Evolutionary conservation across 1,139 yeast genomes (phyloP).

Genomic region (Saccharomyces hybrid): DNA sequence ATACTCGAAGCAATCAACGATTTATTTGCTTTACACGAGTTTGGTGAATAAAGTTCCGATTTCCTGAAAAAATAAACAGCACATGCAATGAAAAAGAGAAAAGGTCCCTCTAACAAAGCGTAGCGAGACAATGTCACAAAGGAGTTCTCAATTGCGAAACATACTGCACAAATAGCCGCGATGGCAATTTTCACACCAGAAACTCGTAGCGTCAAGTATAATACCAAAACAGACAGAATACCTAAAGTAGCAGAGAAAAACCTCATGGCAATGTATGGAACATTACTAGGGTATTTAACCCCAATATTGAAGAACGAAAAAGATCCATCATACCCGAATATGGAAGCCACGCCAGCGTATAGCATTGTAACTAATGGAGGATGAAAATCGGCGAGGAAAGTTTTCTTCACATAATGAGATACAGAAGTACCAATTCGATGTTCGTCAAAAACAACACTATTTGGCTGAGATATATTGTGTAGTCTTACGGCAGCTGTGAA

Average conservation of each 20-base stretch:
- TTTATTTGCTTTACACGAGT: slow-evolving; percentile 59
- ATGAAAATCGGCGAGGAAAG: slow-evolving; percentile 82
- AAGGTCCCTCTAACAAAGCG: slow-evolving; percentile 83
- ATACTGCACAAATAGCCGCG: slow-evolving; percentile 57
- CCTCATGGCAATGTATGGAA: slow-evolving; percentile 79
- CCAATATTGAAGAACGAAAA: slow-evolving; percentile 68
- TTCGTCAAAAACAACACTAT: slow-evolving; percentile 86
- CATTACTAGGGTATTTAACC: slow-evolving; percentile 44
- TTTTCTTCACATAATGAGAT: slow-evolving; percentile 59
- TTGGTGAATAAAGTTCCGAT: slow-evolving; percentile 70
- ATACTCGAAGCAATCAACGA: slow-evolving; percentile 66
- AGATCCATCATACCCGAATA: slow-evolving; percentile 71
- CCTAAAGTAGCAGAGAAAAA: slow-evolving; percentile 77
- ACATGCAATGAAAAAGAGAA: slow-evolving; percentile 82
- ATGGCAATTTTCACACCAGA: slow-evolving; percentile 80
- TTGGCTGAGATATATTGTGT: slow-evolving; percentile 55
- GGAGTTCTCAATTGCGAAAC: slow-evolving; percentile 76
- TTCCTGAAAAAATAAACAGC: slow-evolving; percentile 72
- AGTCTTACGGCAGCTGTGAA: slow-evolving; percentile 53
- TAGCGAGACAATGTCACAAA: slow-evolving; percentile 81
- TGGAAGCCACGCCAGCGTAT: slow-evolving; percentile 61
- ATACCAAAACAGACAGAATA: slow-evolving; percentile 63
- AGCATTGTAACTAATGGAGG: slow-evolving; percentile 89
- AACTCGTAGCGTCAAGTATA: slow-evolving; percentile 73
- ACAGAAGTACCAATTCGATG: slow-evolving; percentile 74